Conservation (phyloP, 768 basidiomycete species). For the Suillus brevipes region DNA sequence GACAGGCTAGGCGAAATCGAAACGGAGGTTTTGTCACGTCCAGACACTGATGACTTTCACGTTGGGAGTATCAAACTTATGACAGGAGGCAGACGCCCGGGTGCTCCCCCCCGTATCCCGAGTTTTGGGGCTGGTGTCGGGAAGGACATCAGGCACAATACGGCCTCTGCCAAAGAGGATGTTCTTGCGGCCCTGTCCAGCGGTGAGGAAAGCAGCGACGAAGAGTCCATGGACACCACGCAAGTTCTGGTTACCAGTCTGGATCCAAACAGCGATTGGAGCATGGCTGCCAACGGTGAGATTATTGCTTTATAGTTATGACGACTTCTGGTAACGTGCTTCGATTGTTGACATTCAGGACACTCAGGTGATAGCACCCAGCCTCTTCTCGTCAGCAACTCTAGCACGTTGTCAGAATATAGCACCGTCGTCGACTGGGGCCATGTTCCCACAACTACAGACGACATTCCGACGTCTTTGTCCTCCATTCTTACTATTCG, state of each 20-base stretch:
- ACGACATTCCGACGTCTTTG: constrained; percentile 49
- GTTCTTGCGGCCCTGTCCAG: constrained; percentile 35
- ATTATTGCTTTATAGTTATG: constrained; percentile 9
- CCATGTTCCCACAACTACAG: constrained; percentile 41
- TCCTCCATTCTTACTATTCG: constrained; percentile 77
- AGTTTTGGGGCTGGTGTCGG: constrained; percentile 80
- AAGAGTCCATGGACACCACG: constrained; percentile 67
- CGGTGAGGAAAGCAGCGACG: constrained; percentile 62
- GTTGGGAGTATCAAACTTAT: constrained; percentile 87
- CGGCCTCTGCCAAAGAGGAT: constrained; percentile 37
- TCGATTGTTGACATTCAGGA: constrained; percentile 23
- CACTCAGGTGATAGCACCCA: constrained; percentile 47
- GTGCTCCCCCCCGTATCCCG: constrained; percentile 71
- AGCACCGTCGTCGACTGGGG: constrained; percentile 67
- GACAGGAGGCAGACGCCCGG: constrained; percentile 61
- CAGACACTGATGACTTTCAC: constrained; percentile 70
- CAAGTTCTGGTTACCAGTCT: constrained; percentile 49
- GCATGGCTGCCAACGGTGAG: constrained; percentile 38
- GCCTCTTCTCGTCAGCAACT: constrained; percentile 51
- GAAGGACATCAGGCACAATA: constrained; percentile 48
- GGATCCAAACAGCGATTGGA: constrained; percentile 49
- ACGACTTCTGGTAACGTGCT: constrained; percentile 15
- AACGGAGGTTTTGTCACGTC: constrained; percentile 71
- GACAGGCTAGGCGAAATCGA: constrained; percentile 79
- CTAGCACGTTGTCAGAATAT: constrained; percentile 56